Evolutionary conservation across 2,329 filamentous ascomycete genomes (phyloP).

Genomic region (Fusarium sp.): DNA sequence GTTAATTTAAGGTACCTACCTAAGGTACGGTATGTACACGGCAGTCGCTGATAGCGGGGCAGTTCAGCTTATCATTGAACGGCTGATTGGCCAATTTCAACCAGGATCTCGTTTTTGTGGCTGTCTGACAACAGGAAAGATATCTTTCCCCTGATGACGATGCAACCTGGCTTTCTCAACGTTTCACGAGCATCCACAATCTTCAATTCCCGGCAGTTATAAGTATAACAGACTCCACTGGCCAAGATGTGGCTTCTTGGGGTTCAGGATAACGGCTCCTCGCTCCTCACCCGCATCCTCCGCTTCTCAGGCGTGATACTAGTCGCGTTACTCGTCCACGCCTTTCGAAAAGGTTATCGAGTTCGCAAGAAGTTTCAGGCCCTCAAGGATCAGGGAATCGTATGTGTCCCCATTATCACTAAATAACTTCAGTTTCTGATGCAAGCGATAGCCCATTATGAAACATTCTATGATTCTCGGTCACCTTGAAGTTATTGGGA

Average conservation of each 20-base stretch:
- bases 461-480: slow-evolving; percentile 35
- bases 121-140: neutral
- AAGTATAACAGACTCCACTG: neutral
- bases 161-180: neutral
- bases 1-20: neutral
- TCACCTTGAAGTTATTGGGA: slow-evolving; percentile 22
- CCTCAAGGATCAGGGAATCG: slow-evolving; percentile 5
- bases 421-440: neutral
- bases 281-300: neutral
- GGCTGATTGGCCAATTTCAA: neutral
- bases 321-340: neutral
- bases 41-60: neutral
- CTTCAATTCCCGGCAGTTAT: neutral
- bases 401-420: neutral
- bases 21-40: neutral
- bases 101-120: neutral
- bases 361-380: slow-evolving; percentile 10
- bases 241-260: neutral
- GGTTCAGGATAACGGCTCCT: neutral
- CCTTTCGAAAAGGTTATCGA: slow-evolving; percentile 6
- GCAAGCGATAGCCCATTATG: slow-evolving; percentile 17
- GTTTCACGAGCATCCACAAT: neutral
- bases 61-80: neutral
- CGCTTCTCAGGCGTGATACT: slow-evolving; percentile 2
- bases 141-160: neutral